Base-by-base conservation (phyloP, 1,139 yeast species). In the Blastobotrys serpentis region DNA sequence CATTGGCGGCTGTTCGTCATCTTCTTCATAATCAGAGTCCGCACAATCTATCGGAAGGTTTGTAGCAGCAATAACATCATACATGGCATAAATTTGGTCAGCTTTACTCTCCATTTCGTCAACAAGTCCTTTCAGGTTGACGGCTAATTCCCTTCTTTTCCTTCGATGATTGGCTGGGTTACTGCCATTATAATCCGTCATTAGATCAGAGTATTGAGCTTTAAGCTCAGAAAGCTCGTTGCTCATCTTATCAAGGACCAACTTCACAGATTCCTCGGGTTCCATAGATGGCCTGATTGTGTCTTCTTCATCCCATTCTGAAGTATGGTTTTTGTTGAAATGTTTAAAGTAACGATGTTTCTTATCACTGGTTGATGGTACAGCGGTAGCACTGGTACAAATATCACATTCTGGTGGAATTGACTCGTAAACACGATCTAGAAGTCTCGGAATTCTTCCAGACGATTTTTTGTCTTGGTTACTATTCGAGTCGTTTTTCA, bases 21-120 rank as follows among this genome's bases (percentile, higher is more conserved):
- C 42, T n/a, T 42, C 46, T n/a, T 26, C 51, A 25, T 42, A 14
- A 19, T 17, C 40, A 38, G 44, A 22, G 1, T 18, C 42, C 1
- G 44, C 26, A 32, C 25, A 39, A 8, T 42, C 46, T 4, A 47
- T 39, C 11, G 49, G 44, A 34, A 58, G 48, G 37, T 57, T 49
- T 14, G 55, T 49, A 4, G 60, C 64, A 34, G 62, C 56, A 40
- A 61, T 47, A 14, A 62, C 58, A 56, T 60, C 63, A 54, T 61
- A 59, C 55, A 65, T 49, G 22, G 67, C 64, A 44, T 65, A 65
- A 7, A 65, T 64, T 47, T 64, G 64, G 45, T 65, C 67, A 5
- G 68, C 64, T 43, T 64, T 63, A 38, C 50, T 58, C 51, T 65
- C 68, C 47, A 65, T 57, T 32, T 56, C 59, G 30, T 59, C 60